phyloP scores from a whole-genome alignment of 1,284 basidiomycete species.

The Papiliotrema terrestris region DNA sequence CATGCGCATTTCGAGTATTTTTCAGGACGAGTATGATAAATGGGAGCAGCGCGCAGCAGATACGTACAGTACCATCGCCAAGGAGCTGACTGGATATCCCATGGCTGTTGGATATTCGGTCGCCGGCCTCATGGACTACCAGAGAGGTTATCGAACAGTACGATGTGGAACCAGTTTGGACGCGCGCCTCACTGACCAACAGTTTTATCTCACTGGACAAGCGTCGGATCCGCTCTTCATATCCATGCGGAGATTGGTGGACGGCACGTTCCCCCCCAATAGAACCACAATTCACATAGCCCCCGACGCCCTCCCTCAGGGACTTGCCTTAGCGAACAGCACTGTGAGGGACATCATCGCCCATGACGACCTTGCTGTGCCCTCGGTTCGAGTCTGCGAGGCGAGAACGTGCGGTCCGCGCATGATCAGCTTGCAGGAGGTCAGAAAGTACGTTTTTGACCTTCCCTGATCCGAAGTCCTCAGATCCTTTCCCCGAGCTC shows the following conservation, averaged over 20 bases:
- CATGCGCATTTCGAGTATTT: constrained; percentile 46
- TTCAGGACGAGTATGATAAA: constrained; percentile 32
- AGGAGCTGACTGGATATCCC: constrained; percentile 30
- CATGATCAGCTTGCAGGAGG: too few species aligned
- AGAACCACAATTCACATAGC: not conserved
- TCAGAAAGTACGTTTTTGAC: too few species aligned
- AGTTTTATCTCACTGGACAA: not conserved
- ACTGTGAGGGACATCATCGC: not conserved
- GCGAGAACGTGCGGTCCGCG: too few species aligned
- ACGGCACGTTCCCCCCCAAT: not conserved
- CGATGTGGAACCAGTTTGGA: not conserved
- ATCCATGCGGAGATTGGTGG: not conserved
- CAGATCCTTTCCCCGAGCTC: too few species aligned
- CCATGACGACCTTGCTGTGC: too few species aligned
- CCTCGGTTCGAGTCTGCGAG: too few species aligned
- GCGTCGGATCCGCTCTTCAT: not conserved
- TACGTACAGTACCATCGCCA: constrained; percentile 24
- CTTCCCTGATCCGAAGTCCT: too few species aligned
- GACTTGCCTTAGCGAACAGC: not conserved
- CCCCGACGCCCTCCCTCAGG: not conserved
- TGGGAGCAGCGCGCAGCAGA: constrained; percentile 43
- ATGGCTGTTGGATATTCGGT: constrained; percentile 34
- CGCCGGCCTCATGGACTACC: constrained; percentile 29
- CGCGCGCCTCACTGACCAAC: not conserved
- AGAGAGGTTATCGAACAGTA: constrained; percentile 17